Base-by-base conservation (phyloP, 1,284 basidiomycete genomes). In the Cryptococcus sp. region DNA sequence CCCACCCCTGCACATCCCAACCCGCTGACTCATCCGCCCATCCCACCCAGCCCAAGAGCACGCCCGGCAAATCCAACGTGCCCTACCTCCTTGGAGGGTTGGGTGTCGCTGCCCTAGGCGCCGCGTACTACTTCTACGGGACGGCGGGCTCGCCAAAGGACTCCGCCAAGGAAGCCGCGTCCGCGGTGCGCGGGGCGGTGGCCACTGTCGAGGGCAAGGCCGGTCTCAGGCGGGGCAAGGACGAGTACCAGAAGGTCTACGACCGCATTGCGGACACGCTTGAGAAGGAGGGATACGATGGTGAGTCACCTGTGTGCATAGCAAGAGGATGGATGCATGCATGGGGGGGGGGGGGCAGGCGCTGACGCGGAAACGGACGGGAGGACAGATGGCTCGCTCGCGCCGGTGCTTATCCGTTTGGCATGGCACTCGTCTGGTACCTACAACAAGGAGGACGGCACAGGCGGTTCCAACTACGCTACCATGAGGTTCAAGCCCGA, bases 401-500 rank as follows among this genome's bases (percentile, higher is more conserved):
- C 87, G 18, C 93, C 93, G 44, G 86, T 98, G 45, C 77, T 98
- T 54, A 82, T 98, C 56, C 91, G 95, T 75, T 28, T 97, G 94
- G 91, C 28, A 20, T 21, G 52, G 59, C 91, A 94, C 77, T 75
- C 86, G 12, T 88, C 89, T 47, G 94, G 94, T 50, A 97, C 94
- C 1, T 94, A 88, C 71, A 88, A 94, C 79, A 91, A 92, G 81
- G 83, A 87, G 2, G 81, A 84, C 64, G 85, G 86, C 65, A 88
- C 90, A 18, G 94, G 95, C 63, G 94, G 94, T 73, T 79, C 78
- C 80, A 94, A 95, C 82, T 91, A 90, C 66, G 92, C 93, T 13
- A 94, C 92, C 35, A 95, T 96, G 92, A 88, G 91, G 60, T 96
- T 94, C 79, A 83, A 86, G 66, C 86, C 88, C 38, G 93, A 96